Conservation (phyloP, 2,329 filamentous ascomycete species). For the Pleochaeta shiraiana region DNA sequence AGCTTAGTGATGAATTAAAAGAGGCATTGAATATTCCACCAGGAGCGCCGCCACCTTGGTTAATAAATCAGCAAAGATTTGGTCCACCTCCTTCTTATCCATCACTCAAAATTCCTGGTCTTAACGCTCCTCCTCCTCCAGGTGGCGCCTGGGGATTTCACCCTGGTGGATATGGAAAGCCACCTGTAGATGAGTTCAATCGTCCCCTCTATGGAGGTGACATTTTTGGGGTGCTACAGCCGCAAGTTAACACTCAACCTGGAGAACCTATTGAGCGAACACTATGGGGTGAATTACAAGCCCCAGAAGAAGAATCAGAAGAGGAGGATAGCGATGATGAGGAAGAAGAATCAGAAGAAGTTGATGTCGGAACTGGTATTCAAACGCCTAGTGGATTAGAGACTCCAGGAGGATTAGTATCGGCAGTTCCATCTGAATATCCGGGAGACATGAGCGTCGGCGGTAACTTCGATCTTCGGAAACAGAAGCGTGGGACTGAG, state of each 20-base stretch:
- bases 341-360: constrained; percentile 39
- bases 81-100: constrained; percentile 90
- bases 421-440: constrained; percentile 62
- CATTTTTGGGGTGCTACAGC: constrained; percentile 60
- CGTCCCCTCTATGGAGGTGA: constrained; percentile 83
- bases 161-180: constrained; percentile 89
- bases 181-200: constrained; percentile 84
- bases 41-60: constrained; percentile 84
- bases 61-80: constrained; percentile 89
- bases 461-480: constrained; percentile 80
- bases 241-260: constrained; percentile 36
- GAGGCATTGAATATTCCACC: constrained; percentile 89
- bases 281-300: constrained; percentile 82
- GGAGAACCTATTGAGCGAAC: constrained; percentile 70
- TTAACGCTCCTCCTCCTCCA: constrained; percentile 79
- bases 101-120: constrained; percentile 78
- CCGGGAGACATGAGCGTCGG: constrained; percentile 52
- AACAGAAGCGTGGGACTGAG: constrained; percentile 64
- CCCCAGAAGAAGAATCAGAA: constrained; percentile 54
- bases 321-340: constrained; percentile 51
- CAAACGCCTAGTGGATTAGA: constrained; percentile 59
- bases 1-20: constrained; percentile 71
- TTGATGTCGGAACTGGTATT: constrained; percentile 40
- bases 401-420: constrained; percentile 62
- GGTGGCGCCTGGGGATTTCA: constrained; percentile 90